A percentile compares a stretch with the other conserved stretches of the same genome.
phyloP scores from a whole-genome alignment of 495 filamentous ascomycete species.

The Tuber melanosporum region DNA sequence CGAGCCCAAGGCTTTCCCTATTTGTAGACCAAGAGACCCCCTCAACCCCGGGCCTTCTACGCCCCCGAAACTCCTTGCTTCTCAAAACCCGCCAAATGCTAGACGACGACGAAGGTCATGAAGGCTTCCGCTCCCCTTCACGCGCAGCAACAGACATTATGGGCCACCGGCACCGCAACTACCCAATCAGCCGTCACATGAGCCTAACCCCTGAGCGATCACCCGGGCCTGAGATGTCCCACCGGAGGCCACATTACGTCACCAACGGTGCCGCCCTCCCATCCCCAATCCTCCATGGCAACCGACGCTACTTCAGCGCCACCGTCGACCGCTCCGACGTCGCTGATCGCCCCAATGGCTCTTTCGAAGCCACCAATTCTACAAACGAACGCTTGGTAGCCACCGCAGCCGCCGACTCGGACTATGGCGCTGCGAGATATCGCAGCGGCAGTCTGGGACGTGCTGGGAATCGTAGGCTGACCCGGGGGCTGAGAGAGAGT shows the following conservation, averaged over 20 bases:
- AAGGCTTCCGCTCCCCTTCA: slow-evolving; percentile 51
- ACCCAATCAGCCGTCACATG: slow-evolving; percentile 8
- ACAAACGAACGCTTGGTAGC: slow-evolving; percentile 19
- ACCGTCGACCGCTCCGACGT: slow-evolving; percentile 9
- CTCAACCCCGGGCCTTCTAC: slow-evolving; percentile 40
- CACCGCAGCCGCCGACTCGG: slow-evolving; percentile 14
- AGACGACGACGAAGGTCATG: slow-evolving; percentile 48
- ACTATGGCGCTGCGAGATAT: slow-evolving; percentile 17
- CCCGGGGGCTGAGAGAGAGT: slow-evolving; percentile 29
- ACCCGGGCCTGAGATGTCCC: slow-evolving; percentile 15
- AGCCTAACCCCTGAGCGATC: slow-evolving; percentile 19
- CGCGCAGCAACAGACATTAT: slow-evolving; percentile 55
- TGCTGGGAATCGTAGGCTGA: slow-evolving; percentile 20
- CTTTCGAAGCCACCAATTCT: slow-evolving; percentile 7
- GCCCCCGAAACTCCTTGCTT: slow-evolving; percentile 33
- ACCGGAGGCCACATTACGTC: slow-evolving; percentile 26
- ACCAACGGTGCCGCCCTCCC: slow-evolving; percentile 9
- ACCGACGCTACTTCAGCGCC: slow-evolving; percentile 31
- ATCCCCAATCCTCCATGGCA: slow-evolving; percentile 24
- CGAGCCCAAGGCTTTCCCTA: slow-evolving; percentile 43
- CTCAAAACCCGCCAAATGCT: slow-evolving; percentile 43
- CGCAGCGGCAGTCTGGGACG: slow-evolving; percentile 24
- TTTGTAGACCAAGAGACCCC: slow-evolving; percentile 48
- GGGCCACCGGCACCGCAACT: slow-evolving; percentile 34
- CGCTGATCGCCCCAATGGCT: slow-evolving; percentile 9